A percentile compares a stretch with the other conserved stretches of the same genome.
phyloP scores from a whole-genome alignment of 1,284 basidiomycete species.

The Puccinia horiana region DNA sequence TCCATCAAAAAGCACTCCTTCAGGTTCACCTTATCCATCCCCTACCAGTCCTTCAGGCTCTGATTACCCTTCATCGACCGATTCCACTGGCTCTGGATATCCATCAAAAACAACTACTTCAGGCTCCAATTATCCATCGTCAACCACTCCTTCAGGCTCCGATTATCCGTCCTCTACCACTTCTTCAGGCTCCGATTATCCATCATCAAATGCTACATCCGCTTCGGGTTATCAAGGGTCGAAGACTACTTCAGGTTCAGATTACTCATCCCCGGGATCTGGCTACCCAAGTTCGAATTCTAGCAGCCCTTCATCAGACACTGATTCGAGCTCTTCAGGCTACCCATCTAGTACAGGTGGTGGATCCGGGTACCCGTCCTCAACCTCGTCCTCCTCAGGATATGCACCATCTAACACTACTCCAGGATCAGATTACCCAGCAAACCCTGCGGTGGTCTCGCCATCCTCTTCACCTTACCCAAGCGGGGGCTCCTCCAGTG shows the following conservation, averaged over 20 bases:
- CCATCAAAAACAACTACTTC: not conserved
- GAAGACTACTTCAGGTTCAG: not conserved
- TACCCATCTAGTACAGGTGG: not conserved
- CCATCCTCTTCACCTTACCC: slow-evolving; percentile 10
- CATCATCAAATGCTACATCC: not conserved
- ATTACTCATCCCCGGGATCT: slow-evolving; percentile 7
- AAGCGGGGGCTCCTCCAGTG: slow-evolving; percentile 2
- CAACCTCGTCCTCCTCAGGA: not conserved
- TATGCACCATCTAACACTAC: slow-evolving; percentile 1
- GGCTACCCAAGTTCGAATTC: slow-evolving; percentile 13
- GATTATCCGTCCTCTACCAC: not conserved
- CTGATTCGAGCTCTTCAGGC: not conserved
- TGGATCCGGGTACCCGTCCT: not conserved
- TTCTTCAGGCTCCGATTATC: not conserved
- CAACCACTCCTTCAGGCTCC: not conserved
- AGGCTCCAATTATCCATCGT: not conserved
- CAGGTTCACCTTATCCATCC: slow-evolving; percentile 12
- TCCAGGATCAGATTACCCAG: slow-evolving; percentile 18
- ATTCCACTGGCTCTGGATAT: not conserved
- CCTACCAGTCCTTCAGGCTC: no score
- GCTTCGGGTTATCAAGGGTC: not conserved
- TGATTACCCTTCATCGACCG: not conserved
- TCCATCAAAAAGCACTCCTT: not conserved
- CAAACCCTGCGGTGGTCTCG: not conserved
- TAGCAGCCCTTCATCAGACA: not conserved